Conservation (phyloP, 257 asterid species). For the Penstemon newberryi region DNA sequence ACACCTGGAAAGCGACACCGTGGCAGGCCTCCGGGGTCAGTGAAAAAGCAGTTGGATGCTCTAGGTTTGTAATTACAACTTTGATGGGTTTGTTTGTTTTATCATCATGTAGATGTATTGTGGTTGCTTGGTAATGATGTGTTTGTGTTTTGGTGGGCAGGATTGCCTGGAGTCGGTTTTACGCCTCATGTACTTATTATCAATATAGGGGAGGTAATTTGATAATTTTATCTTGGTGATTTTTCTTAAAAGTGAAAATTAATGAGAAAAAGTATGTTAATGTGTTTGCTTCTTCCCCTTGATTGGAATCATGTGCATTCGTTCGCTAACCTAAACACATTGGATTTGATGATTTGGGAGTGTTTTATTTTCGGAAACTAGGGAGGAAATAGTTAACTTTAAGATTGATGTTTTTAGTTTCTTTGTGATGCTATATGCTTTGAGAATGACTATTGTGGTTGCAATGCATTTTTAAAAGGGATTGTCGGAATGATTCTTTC, state of each 20-base stretch:
- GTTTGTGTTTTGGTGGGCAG: slow-evolving; percentile 30
- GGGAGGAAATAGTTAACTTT: background rate
- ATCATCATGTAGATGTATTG: background rate
- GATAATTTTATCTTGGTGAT: slow-evolving; percentile 1
- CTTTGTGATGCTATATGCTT: background rate
- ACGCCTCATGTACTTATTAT: slow-evolving; percentile 49
- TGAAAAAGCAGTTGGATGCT: slow-evolving; percentile 45
- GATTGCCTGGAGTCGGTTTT: slow-evolving; percentile 49
- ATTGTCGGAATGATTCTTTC: slow-evolving; percentile 13
- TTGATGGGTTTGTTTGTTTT: background rate
- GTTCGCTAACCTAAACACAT: background rate
- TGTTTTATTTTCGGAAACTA: background rate
- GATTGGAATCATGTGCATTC: background rate
- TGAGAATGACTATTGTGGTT: background rate
- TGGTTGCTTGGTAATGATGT: slow-evolving; percentile 14
- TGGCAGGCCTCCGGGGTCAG: slow-evolving; percentile 56
- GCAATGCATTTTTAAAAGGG: background rate
- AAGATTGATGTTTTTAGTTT: background rate
- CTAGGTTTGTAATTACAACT: slow-evolving; percentile 29
- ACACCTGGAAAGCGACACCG: slow-evolving; percentile 39
- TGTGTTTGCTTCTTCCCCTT: background rate
- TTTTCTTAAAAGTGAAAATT: background rate
- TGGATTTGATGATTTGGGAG: background rate
- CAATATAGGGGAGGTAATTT: slow-evolving; percentile 44
- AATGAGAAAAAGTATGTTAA: background rate